phyloP scores from a whole-genome alignment of 768 basidiomycete species.

The Suillus hirtellus region DNA sequence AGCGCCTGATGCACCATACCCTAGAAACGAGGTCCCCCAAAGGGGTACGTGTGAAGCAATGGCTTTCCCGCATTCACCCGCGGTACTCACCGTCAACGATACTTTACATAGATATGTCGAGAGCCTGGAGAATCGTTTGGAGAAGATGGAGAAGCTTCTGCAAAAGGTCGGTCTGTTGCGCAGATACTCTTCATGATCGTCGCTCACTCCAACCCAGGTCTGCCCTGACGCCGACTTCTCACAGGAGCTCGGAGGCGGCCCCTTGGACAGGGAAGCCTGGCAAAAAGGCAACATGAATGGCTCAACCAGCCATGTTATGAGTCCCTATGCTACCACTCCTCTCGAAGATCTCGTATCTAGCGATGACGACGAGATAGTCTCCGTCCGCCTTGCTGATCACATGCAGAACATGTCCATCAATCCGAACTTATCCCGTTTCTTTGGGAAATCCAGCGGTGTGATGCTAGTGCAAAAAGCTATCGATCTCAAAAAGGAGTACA shows the following conservation, averaged over 20 bases:
- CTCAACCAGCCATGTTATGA: constrained; percentile 18
- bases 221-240: constrained; percentile 65
- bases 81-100: constrained; percentile 2
- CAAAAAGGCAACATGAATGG: constrained; percentile 18
- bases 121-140: constrained; percentile 58
- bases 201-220: constrained; percentile 41
- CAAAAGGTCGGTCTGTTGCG: constrained; percentile 40
- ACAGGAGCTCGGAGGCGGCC: constrained; percentile 50
- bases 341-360: constrained; percentile 27
- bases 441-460: constrained; percentile 44
- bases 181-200: constrained; percentile 9
- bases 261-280: constrained; percentile 42
- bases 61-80: not conserved
- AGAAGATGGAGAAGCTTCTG: constrained; percentile 65
- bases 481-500: constrained; percentile 58
- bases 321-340: constrained; percentile 9
- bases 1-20: not conserved
- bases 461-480: constrained; percentile 48
- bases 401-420: constrained; percentile 24
- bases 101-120: constrained; percentile 52
- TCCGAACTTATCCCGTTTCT: constrained; percentile 27
- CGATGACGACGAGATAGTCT: constrained; percentile 29
- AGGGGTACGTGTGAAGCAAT: constrained; percentile 27
- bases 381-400: constrained; percentile 24
- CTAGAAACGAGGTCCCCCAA: constrained; percentile 44